Evolutionary conservation across 208 protist genomes (phyloP).

Genomic region (Leishmania lainsoni): DNA sequence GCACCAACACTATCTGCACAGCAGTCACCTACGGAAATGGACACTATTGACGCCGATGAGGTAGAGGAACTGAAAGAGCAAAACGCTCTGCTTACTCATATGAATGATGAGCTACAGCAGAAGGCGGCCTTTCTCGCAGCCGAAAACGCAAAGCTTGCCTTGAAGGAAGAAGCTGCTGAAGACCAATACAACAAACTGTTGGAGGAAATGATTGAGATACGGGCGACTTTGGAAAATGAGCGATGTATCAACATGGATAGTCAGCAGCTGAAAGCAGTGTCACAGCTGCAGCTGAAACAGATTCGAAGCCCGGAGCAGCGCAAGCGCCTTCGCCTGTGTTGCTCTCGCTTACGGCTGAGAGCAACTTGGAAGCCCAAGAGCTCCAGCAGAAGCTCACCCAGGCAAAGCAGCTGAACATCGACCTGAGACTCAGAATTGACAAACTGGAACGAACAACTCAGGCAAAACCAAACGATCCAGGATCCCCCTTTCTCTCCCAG

Average conservation of each 20-base stretch:
- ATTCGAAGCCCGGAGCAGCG: neutral
- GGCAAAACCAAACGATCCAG: neutral
- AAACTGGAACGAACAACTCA: slow-evolving; percentile 17
- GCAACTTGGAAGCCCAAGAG: slow-evolving; percentile 9
- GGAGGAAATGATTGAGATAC: slow-evolving; percentile 13
- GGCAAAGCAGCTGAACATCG: slow-evolving; percentile 35
- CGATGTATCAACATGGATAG: neutral
- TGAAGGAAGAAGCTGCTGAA: slow-evolving; percentile 14
- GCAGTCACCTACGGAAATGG: neutral
- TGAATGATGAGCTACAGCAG: slow-evolving; percentile 36
- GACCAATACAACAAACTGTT: slow-evolving; percentile 40
- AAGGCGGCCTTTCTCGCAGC: slow-evolving; percentile 24
- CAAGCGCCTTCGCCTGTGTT: neutral
- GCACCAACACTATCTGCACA: neutral
- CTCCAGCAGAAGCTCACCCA: slow-evolving; percentile 26
- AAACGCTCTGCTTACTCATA: slow-evolving; percentile 9
- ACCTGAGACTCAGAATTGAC: slow-evolving; percentile 29
- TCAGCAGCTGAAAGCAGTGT: neutral
- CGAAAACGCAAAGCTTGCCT: slow-evolving; percentile 27
- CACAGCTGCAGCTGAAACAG: neutral
- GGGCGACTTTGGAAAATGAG: neutral
- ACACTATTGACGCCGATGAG: slow-evolving; percentile 1
- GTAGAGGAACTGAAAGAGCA: slow-evolving; percentile 23
- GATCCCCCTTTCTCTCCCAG: neutral
- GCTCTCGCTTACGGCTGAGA: neutral